phyloP scores from a whole-genome alignment of 2,329 filamentous ascomycete species.

The Drechmeria coniospora region DNA sequence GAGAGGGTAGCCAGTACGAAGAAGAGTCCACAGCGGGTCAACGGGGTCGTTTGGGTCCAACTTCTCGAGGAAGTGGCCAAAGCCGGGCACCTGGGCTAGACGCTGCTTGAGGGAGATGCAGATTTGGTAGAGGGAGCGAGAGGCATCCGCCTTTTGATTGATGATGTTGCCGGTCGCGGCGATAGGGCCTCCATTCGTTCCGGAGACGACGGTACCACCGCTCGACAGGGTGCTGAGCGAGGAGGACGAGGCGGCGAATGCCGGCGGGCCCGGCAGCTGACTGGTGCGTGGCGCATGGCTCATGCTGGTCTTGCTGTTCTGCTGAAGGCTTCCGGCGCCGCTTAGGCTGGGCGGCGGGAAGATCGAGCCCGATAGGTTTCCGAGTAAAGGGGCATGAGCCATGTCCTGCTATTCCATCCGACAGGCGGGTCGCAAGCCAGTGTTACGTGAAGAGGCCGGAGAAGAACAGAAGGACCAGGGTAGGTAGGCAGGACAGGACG shows the following conservation, averaged over 20 bases:
- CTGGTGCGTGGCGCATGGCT: slow-evolving; percentile 39
- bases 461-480: neutral
- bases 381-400: slow-evolving; percentile 43
- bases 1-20: slow-evolving; percentile 70
- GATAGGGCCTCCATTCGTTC: slow-evolving; percentile 42
- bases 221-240: slow-evolving; percentile 35
- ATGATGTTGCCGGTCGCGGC: slow-evolving; percentile 85
- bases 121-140: slow-evolving; percentile 85
- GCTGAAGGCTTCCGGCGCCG: slow-evolving; percentile 27
- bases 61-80: slow-evolving; percentile 58
- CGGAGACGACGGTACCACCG: slow-evolving; percentile 23
- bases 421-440: slow-evolving; percentile 6
- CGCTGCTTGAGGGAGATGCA: slow-evolving; percentile 74
- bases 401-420: slow-evolving; percentile 33
- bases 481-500: neutral
- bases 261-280: slow-evolving; percentile 47
- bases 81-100: slow-evolving; percentile 68
- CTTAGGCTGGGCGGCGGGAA: slow-evolving; percentile 33
- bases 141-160: slow-evolving; percentile 88
- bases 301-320: slow-evolving; percentile 32
- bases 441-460: slow-evolving; percentile 1
- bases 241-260: slow-evolving; percentile 35
- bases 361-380: slow-evolving; percentile 42
- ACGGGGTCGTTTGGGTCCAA: slow-evolving; percentile 65
- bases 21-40: slow-evolving; percentile 75